phyloP scores from a whole-genome alignment of 345 rosid genomes.

The Eucalyptus sideroxylon region DNA sequence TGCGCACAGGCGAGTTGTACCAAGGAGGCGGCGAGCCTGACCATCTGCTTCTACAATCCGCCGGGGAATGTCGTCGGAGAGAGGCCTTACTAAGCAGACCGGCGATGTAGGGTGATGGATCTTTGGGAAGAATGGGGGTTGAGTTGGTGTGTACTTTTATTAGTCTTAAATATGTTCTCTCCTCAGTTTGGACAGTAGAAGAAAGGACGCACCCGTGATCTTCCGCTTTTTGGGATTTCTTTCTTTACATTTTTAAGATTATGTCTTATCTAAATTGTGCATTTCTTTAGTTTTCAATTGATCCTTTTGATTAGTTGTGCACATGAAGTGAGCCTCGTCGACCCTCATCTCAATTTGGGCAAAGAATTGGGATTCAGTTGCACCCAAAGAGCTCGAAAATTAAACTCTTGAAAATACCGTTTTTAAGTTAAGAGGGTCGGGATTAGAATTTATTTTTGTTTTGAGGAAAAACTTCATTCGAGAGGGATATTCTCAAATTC shows the following conservation, averaged over 20 bases:
- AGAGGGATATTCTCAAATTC: too few relatives aligned
- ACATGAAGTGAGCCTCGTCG: neutral
- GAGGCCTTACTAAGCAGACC: conserved; percentile 32
- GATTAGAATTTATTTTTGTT: neutral
- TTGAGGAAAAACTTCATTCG: neutral
- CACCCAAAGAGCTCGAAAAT: neutral
- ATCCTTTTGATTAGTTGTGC: neutral
- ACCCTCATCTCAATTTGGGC: neutral
- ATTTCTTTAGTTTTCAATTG: neutral
- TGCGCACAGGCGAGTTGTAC: conserved; percentile 59
- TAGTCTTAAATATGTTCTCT: neutral
- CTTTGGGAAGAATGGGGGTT: neutral
- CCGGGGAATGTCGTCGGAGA: conserved; percentile 77
- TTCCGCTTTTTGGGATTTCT: neutral
- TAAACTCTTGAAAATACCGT: neutral
- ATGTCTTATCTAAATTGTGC: neutral
- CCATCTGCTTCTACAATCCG: conserved; percentile 75
- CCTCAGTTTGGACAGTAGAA: neutral
- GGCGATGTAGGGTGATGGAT: neutral
- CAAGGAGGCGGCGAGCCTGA: conserved; percentile 34
- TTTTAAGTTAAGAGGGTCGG: neutral
- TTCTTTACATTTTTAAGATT: neutral
- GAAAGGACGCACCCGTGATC: neutral
- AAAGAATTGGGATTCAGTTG: neutral
- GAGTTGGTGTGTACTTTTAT: neutral